Evolutionary conservation across 2,329 filamentous ascomycete genomes (phyloP).

Genomic region (Venturia aucupariae): DNA sequence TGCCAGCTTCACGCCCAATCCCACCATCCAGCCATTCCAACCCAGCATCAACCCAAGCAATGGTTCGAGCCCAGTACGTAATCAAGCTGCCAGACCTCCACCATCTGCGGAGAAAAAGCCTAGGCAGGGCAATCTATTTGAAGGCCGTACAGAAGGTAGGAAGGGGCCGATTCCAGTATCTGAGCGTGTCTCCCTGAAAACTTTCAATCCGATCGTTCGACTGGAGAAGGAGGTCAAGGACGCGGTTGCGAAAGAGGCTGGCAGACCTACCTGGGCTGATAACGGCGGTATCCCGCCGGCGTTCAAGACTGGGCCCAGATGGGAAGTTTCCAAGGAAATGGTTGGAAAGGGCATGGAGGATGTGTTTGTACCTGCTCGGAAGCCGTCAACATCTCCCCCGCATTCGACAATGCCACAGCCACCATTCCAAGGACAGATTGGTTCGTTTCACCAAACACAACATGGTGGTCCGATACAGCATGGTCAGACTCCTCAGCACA

Average conservation of each 20-base stretch:
- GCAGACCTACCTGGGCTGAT: constrained; percentile 51
- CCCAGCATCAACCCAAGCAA: constrained; percentile 40
- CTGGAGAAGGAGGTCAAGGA: constrained; percentile 55
- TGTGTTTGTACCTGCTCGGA: constrained; percentile 62
- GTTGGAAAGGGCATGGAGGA: constrained; percentile 70
- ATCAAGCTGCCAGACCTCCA: constrained; percentile 18
- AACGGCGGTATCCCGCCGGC: constrained; percentile 79
- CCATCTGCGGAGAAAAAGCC: not conserved
- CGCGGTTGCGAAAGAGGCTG: constrained; percentile 40
- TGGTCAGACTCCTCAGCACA: constrained; percentile 64
- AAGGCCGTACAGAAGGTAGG: constrained; percentile 36
- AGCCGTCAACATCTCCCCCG: constrained; percentile 51
- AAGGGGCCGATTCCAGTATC: constrained; percentile 49
- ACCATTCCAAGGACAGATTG: constrained; percentile 71
- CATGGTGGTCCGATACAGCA: constrained; percentile 39
- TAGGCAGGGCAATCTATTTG: constrained; percentile 40
- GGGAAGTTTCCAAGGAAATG: constrained; percentile 63
- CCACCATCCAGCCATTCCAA: constrained; percentile 45
- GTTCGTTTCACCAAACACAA: constrained; percentile 59
- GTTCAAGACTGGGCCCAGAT: constrained; percentile 76
- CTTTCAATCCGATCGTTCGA: constrained; percentile 59
- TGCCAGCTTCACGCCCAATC: constrained; percentile 70
- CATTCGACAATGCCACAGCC: constrained; percentile 54
- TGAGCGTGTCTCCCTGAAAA: constrained; percentile 45
- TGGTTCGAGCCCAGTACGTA: constrained; percentile 62